phyloP scores from a whole-genome alignment of 2,329 filamentous ascomycete genomes.

The Aureobasidium sp. region DNA sequence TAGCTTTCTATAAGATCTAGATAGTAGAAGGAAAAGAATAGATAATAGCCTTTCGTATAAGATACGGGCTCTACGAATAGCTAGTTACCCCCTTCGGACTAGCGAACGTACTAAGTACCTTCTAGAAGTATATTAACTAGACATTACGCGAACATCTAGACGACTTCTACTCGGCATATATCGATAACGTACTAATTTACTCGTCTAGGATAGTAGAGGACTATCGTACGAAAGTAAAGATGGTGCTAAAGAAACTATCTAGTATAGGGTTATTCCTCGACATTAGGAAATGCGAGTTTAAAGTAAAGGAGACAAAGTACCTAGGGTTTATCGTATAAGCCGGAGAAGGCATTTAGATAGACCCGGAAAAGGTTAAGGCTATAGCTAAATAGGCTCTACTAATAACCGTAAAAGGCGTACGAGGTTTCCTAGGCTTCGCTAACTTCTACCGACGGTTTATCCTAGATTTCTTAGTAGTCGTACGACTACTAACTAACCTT shows the following conservation, averaged over 20 bases:
- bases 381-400: not conserved
- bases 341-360: not conserved
- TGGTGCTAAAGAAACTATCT: too few species aligned
- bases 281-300: not conserved
- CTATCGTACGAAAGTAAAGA: too few species aligned
- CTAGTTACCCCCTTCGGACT: not conserved
- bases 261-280: not conserved
- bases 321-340: not conserved
- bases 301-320: not conserved
- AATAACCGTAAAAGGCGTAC: not conserved
- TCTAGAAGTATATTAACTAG: not conserved
- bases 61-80: not conserved
- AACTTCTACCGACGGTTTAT: not conserved
- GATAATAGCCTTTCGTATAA: not conserved
- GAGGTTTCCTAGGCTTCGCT: not conserved
- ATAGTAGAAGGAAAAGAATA: not conserved
- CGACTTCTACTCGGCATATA: not conserved
- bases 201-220: too few species aligned
- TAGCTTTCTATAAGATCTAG: not conserved
- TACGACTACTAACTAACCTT: not conserved
- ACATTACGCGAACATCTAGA: not conserved
- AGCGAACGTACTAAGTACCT: not conserved
- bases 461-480: not conserved
- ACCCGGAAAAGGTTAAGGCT: not conserved
- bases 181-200: not conserved